Conservation (phyloP, 306 rosid species). For the Inga oerstediana region DNA sequence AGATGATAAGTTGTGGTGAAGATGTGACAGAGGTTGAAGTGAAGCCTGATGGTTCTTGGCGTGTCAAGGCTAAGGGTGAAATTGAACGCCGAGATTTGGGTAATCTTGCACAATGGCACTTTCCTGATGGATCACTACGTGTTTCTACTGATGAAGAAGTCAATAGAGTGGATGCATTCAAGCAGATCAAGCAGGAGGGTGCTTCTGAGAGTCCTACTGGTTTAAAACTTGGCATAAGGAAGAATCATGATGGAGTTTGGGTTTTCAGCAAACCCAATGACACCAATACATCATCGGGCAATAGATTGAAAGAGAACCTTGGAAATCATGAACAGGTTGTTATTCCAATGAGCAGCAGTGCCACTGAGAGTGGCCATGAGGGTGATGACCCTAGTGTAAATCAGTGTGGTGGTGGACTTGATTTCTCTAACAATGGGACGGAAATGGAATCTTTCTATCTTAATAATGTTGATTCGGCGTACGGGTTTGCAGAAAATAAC, state of each 20-base stretch:
- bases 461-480: conserved; percentile 60
- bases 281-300: conserved; percentile 60
- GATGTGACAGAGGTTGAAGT: conserved; percentile 90
- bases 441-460: conserved; percentile 75
- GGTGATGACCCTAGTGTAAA: conserved; percentile 94
- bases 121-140: conserved; percentile 67
- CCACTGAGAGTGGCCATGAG: conserved; percentile 82
- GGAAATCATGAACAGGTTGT: conserved; percentile 67
- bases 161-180: conserved; percentile 55
- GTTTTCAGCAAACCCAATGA: conserved; percentile 81
- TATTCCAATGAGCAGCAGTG: conserved; percentile 97
- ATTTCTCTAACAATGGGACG: conserved; percentile 68
- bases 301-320: conserved; percentile 55
- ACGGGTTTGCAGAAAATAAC: conserved; percentile 58
- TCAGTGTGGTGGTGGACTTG: conserved; percentile 76
- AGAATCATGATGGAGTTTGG: conserved; percentile 79
- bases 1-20: conserved; percentile 91
- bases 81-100: conserved; percentile 77
- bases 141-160: conserved; percentile 48
- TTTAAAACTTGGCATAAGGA: conserved; percentile 78
- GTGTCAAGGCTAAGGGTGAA: conserved; percentile 84
- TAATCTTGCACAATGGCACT: conserved; percentile 77
- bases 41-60: conserved; percentile 98
- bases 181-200: conserved; percentile 81
- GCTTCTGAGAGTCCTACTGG: conserved; percentile 73